phyloP scores from a whole-genome alignment of 169 alveolate species.

The Plasmodium yoelii region DNA sequence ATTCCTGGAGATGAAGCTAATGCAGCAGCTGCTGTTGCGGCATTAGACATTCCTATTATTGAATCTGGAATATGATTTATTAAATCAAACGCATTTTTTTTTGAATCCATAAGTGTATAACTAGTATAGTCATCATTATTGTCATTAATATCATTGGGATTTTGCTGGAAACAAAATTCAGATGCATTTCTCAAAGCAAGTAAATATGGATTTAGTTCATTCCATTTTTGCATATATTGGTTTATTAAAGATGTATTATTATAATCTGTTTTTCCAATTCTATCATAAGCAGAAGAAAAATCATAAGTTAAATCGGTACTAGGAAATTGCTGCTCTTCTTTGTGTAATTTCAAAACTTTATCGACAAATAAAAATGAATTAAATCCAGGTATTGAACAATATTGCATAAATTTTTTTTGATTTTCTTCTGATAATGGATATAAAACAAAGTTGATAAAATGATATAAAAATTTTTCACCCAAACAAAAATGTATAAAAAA shows the following conservation, averaged over 20 bases:
- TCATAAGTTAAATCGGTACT: conserved; percentile 52
- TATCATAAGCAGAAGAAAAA: conserved; percentile 51
- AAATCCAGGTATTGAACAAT: conserved; percentile 74
- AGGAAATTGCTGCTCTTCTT: conserved; percentile 51
- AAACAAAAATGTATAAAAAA: conserved; percentile 63
- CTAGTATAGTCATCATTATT: not conserved
- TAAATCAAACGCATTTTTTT: conserved; percentile 32
- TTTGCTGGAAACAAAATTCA: conserved; percentile 23
- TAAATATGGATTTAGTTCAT: conserved; percentile 42
- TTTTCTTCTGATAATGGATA: conserved; percentile 60
- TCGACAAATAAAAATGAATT: conserved; percentile 37
- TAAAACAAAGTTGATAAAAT: conserved; percentile 58
- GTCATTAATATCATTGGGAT: conserved; percentile 13
- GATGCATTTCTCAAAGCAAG: conserved; percentile 65
- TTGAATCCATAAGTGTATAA: no score
- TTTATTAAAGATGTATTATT: not conserved
- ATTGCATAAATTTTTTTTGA: conserved; percentile 62
- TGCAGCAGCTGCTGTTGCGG: conserved; percentile 1
- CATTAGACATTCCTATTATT: conserved; percentile 42
- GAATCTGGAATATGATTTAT: conserved; percentile 65
- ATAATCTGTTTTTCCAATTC: conserved; percentile 3
- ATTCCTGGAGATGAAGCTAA: not conserved
- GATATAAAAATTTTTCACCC: conserved; percentile 39
- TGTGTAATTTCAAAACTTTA: conserved; percentile 36
- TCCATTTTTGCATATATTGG: conserved; percentile 12